Base-by-base conservation (phyloP, 192 early-diverging fungal species). In the Umbelopsis sp. region DNA sequence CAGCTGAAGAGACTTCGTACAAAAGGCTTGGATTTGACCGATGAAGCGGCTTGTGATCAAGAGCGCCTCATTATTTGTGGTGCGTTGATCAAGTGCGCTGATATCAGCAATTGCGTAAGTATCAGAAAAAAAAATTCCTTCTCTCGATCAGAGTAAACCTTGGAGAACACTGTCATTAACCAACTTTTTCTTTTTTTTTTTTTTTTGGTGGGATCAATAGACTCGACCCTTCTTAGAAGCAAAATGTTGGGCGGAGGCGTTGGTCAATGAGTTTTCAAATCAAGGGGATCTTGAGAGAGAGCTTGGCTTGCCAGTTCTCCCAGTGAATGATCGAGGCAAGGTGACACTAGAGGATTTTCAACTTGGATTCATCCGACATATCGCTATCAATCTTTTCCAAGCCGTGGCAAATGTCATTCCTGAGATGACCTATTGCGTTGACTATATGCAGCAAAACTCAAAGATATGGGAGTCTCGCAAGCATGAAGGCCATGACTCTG, bases 1-100 rank as follows among this genome's bases (percentile, higher is more conserved):
- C 87, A 89, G 74, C 78, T 78, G 32, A 75, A 82, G 71, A 86
- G 89, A 56, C 79, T 90, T 31, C 74, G 79, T 66, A 69, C 78
- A 8, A 29, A 69, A 29, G 54, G 44, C 11, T 22, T 79, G 25
- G 69, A 81, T 26, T 80, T 83, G 8, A 75, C 75, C 10, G 77
- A 83, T 53, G 73, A 78, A 43, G 73, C 78, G 3, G 73, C 78
- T 26, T 83, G 79, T 0, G 78, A 85, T 51, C 82, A 84, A 74
- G 90, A 92, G 72, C 82, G 87, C 16, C 54, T 87, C 4, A 81
- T 88, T 32, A 79, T 94, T 44, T 89, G 91, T 25, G 87, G 89
- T n/a, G 86, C 87, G 20, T 81, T 94, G 9, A 88, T 94, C 78
- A 94, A 94, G 75, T 94, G 92, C 80, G 90, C 91, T 7, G 92